Base-by-base conservation (phyloP, 2,329 filamentous ascomycete genomes). In the Neofusicoccum sp. region DNA sequence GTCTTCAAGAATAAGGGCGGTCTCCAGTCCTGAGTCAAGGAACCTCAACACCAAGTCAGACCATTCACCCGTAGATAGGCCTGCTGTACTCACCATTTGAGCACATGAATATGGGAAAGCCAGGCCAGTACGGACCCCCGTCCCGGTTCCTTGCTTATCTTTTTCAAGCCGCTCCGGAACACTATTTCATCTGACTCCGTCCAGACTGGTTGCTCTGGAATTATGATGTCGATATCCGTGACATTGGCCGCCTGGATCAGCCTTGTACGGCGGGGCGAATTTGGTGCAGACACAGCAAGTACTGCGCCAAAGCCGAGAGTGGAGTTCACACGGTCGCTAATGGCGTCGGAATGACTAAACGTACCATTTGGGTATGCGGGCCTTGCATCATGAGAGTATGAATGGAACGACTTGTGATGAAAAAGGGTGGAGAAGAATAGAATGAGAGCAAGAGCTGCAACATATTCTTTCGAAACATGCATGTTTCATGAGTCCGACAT, bases 1-100 rank as follows among this genome's bases (percentile, higher is more conserved):
- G 65, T 79, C 77, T 68, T 79, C 77, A 38, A 79, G 69, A 28
- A 79, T 75, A 20, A 79, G 69, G 2, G 73, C 75, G 1, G 76
- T 77, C 60, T 77, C 74, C 6, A 74, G 68, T 28, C 70, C 72
- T 48, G 74, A 77, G 24, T 71, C 68, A 6, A 79, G 69, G 64
- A 79, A 79, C 72, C 73, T 77, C 56, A 6, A 41, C 7, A 63
- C 61, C 8, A 8, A 14, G 60, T 62, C 45, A 62, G 58, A 16
- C 14, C n/a, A 30, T 33, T 9, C 24, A 14, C 1, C 30, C 4
- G 12, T 14, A 8, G 0, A 8, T 40, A 12, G 12, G 12, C 11
- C 12, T n/a, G 4, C 16, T n/a, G 16, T 20, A 30, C 47, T 16
- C 71, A 76, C 74, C 71, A 75, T 48, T 67, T 71, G 61, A 79